Base-by-base conservation (phyloP, 768 basidiomycete genomes). In the Kwoniella sp. region DNA sequence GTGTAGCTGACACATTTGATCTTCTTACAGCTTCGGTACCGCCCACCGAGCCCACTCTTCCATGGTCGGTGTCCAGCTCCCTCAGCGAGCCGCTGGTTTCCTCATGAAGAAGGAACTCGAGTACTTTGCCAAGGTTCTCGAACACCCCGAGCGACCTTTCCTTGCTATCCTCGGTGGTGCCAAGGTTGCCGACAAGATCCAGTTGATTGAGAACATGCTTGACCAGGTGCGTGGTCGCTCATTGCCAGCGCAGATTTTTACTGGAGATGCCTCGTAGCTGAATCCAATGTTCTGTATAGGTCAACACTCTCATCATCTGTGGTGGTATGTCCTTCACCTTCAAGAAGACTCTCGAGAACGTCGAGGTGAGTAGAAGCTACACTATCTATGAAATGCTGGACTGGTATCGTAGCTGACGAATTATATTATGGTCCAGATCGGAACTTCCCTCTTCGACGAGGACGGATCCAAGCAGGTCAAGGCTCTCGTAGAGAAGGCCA, bases 271-370 rank as follows among this genome's bases (percentile, higher is more conserved):
- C n/a, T n/a, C n/a, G n/a, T n/a, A n/a, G n/a, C n/a, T n/a, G n/a
- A n/a, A n/a, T n/a, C n/a, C n/a, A n/a, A n/a, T n/a, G n/a, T 3
- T 29, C n/a, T 54, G 51, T 52, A 56, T 21, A 92, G 90, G 95
- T 98, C 81, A 84, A 99, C 82, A 90, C 90, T 24, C 83, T 99
- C 69, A 97, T 99, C 79, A 90, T 99, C 71, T 90, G 92, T 68
- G 95, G 95, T 76, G 95, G 95, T 27, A 99, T 99, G 95, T 91
- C 92, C 36, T 99, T 96, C 83, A 99, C 95, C 61, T 99, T 99
- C 86, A 92, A 94, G 82, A 98, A 97, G 84, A 90, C 88, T 6
- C 84, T 95, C 61, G 86, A 97, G 62, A 84, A 86, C 65, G 84
- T 92, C 50, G 70, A 74, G 58, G 77, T 79, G 86, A 52, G 92